Evolutionary conservation across 1,284 basidiomycete genomes (phyloP), one percentile per base, ranked within the genome.

Genomic region (Tilletia walkeri): DNA sequence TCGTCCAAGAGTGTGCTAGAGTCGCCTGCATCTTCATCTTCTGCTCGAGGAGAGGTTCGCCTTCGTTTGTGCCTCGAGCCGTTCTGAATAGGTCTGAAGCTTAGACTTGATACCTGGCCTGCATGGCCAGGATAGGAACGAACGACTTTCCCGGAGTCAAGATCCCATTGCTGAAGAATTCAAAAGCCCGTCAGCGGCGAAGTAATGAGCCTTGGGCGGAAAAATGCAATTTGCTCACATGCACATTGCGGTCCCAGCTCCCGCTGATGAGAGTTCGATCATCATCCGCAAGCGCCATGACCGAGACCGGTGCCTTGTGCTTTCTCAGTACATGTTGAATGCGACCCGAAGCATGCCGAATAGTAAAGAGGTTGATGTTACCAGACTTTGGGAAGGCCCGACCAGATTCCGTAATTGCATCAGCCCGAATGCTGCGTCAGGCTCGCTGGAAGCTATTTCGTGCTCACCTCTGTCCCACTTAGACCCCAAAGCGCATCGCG

Each of bases 181-280:
- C 92, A 65, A 99, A 87, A 85, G 98, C 95, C 95, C 95, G 98
- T 89, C 96, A 92, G 92, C 97, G 81, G 18, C 38, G 41, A 47
- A 47, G 36, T 24, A 53, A 24, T 3, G n/a, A 53, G 14, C 14
- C n/a, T 2, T 53, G 50, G 6, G 50, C n/a, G 30, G 30, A 18
- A 53, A 4, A 7, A 1, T 18, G 14, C 1, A 2, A 30, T 4
- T 1, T 34, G 87, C 92, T 84, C 84, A 95, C 95, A 70, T 90
- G 87, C 3, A 94, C 90, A 73, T 92, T 89, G 3, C 93, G 91
- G 82, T 99, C 96, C 95, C 95, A 98, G 2, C 94, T 91, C 4
- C 93, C 95, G 79, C 92, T 95, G 76, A 95, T 89, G 73, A 95
- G 89, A 0, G 90, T 88, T 76, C 90, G 91, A 81, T 98, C 93